These are phyloP conservation scores for Neonectria coccinea DNA, from an alignment of 2,329 filamentous ascomycete genomes.

Conservation along the genomic window DNA sequence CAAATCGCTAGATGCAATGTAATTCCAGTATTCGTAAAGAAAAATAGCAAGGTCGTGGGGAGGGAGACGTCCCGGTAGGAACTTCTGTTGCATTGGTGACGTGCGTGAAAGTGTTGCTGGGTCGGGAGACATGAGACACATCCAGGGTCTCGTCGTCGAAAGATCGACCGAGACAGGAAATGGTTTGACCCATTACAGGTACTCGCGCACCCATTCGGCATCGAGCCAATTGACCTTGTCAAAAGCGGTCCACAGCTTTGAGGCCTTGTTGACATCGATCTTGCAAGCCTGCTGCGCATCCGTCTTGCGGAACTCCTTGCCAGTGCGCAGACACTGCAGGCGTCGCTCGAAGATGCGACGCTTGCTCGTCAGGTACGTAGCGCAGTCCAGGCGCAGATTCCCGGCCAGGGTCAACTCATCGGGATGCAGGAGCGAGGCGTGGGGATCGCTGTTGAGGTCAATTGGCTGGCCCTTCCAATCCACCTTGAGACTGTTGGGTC, in stretches of 20 bases:
- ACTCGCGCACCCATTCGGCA: slow-evolving; percentile 56
- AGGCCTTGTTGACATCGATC: slow-evolving; percentile 98
- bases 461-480: slow-evolving; percentile 88
- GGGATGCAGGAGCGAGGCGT: slow-evolving; percentile 77
- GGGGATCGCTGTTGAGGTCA: slow-evolving; percentile 79
- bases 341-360: slow-evolving; percentile 87
- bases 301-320: slow-evolving; percentile 93
- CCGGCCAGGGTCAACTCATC: slow-evolving; percentile 83
- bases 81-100: slow-evolving; percentile 6
- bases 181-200: slow-evolving; percentile 41
- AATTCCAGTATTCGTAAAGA: slow-evolving; percentile 27
- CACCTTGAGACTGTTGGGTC: slow-evolving; percentile 79
- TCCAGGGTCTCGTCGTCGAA: slow-evolving; percentile 1
- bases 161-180: neutral
- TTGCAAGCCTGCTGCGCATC: slow-evolving; percentile 97
- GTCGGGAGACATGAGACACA: neutral
- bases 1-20: slow-evolving; percentile 34
- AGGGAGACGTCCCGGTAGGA: slow-evolving; percentile 16
- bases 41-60: slow-evolving; percentile 31
- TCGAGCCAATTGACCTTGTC: slow-evolving; percentile 89
- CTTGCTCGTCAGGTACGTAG: slow-evolving; percentile 92
- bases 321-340: slow-evolving; percentile 72
- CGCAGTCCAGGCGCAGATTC: slow-evolving; percentile 84
- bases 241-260: slow-evolving; percentile 90
- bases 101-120: neutral